Conservation (phyloP, 495 filamentous ascomycete species). For the Astrothelium macrocarpum region DNA sequence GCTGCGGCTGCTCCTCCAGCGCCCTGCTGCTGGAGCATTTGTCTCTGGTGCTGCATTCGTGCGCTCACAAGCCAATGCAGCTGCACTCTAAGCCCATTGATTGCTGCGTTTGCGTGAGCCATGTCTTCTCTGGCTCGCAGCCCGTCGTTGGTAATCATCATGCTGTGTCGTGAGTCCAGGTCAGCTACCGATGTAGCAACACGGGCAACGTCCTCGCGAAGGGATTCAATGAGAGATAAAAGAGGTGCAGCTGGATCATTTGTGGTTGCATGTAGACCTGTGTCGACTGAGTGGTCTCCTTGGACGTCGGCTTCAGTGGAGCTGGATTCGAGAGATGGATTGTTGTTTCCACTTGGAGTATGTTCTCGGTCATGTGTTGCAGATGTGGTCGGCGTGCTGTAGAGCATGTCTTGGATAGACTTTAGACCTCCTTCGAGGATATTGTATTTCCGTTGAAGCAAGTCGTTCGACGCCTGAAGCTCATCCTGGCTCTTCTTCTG, state of each 20-base stretch:
- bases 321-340: background rate
- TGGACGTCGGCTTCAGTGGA: background rate
- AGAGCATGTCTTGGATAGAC: conserved; percentile 37
- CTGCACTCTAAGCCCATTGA: conserved; percentile 55
- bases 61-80: conserved; percentile 60
- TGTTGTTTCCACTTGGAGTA: background rate
- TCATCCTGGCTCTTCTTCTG: conserved; percentile 48
- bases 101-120: conserved; percentile 54
- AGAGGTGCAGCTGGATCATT: conserved; percentile 40
- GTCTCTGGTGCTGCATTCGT: conserved; percentile 38
- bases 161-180: conserved; percentile 54
- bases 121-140: conserved; percentile 59
- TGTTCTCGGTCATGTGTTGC: conserved; percentile 11
- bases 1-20: conserved; percentile 3
- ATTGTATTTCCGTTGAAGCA: conserved; percentile 48
- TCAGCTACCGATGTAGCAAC: conserved; percentile 50
- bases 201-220: conserved; percentile 53
- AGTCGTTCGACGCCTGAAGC: conserved; percentile 47
- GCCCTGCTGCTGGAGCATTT: conserved; percentile 6
- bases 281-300: background rate
- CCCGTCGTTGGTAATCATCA: conserved; percentile 61
- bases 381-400: conserved; percentile 1
- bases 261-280: conserved; percentile 8
- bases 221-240: conserved; percentile 57
- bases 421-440: conserved; percentile 47